These are phyloP conservation scores for Pseudogymnoascus sp. DNA, from an alignment of 2,329 filamentous ascomycete genomes.

Conservation along the genomic window DNA sequence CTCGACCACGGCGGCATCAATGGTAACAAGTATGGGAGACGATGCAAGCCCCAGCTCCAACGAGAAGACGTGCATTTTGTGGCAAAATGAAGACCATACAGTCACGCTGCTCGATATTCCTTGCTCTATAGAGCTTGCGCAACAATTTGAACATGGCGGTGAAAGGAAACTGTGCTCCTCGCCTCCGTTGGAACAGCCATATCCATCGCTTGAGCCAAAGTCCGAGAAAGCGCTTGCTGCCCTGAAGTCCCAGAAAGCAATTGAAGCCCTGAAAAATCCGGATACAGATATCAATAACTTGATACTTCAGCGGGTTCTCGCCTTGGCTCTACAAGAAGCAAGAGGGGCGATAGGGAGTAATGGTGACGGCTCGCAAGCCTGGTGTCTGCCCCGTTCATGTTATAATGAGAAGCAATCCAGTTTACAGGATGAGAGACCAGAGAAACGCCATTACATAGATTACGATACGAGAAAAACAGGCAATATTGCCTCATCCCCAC, in stretches of 20 bases:
- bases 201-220: constrained; percentile 45
- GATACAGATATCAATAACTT: constrained; percentile 18
- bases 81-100: constrained; percentile 40
- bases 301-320: constrained; percentile 21
- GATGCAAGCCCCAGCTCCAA: constrained; percentile 15
- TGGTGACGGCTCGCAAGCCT: neutral
- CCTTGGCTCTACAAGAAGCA: constrained; percentile 22
- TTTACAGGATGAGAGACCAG: neutral
- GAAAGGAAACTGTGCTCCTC: constrained; percentile 29
- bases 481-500: neutral
- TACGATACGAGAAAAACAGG: neutral
- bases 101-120: constrained; percentile 61
- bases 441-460: neutral
- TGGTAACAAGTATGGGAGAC: neutral
- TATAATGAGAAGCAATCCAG: neutral
- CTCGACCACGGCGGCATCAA: neutral
- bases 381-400: neutral
- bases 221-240: constrained; percentile 28
- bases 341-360: neutral
- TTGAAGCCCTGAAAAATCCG: neutral
- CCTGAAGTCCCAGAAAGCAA: neutral
- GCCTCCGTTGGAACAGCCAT: constrained; percentile 33
- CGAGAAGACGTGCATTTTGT: constrained; percentile 36
- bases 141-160: constrained; percentile 32
- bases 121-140: constrained; percentile 57